Conservation (phyloP, 2,329 filamentous ascomycete species). For the Leptodontidium sp. region DNA sequence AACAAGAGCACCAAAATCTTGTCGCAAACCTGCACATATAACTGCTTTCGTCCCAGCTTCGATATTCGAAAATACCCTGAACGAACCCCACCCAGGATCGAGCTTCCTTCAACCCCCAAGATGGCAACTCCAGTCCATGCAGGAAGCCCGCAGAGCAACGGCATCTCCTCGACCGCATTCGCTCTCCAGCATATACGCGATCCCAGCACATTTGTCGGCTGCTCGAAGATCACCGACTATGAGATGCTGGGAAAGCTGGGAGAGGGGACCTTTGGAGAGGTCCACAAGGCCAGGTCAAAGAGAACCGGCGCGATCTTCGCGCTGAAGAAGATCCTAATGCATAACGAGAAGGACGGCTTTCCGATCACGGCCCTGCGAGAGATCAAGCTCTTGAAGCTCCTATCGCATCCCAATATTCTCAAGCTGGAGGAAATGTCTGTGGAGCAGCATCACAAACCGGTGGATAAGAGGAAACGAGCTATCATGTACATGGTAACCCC, state of each 20-base stretch:
- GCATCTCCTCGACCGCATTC: conserved; percentile 62
- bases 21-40: conserved; percentile 9
- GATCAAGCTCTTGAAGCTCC: conserved; percentile 94
- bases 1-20: not conserved
- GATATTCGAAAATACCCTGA: not conserved
- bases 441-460: conserved; percentile 67
- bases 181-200: conserved; percentile 59
- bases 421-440: conserved; percentile 95
- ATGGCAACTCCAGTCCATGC: conserved; percentile 38
- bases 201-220: conserved; percentile 76
- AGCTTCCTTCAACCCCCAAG: conserved; percentile 6
- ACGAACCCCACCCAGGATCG: not conserved
- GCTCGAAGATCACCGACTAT: conserved; percentile 83
- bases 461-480: conserved; percentile 80
- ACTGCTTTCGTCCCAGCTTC: not conserved
- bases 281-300: conserved; percentile 85
- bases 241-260: conserved; percentile 85
- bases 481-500: conserved; percentile 99
- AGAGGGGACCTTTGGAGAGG: conserved; percentile 97
- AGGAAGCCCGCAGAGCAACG: conserved; percentile 37
- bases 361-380: conserved; percentile 98
- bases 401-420: conserved; percentile 91
- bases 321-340: conserved; percentile 98
- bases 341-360: conserved; percentile 99
- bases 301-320: conserved; percentile 81